phyloP scores from a whole-genome alignment of 129 eudicot genomes.

The Ambrosia artemisiifolia region DNA sequence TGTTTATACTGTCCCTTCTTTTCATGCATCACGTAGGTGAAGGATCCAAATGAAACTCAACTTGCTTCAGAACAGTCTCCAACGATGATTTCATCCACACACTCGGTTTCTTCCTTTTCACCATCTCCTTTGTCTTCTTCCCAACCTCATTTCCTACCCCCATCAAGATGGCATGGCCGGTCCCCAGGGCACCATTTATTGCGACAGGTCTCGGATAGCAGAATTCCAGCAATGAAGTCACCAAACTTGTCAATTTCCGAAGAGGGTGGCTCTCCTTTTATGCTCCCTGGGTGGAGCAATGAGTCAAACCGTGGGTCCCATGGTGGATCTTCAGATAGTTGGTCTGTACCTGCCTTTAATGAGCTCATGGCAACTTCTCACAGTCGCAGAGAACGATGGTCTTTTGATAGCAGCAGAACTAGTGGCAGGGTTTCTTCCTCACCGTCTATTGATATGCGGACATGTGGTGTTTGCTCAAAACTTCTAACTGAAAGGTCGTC shows the following conservation, averaged over 20 bases:
- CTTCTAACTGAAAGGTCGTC: constrained; percentile 66
- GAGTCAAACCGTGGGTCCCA: constrained; percentile 62
- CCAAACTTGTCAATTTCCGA: constrained; percentile 73
- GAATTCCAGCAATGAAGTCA: constrained; percentile 54
- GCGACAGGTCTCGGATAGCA: constrained; percentile 66
- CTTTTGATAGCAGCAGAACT: constrained; percentile 57
- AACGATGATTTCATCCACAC: constrained; percentile 54
- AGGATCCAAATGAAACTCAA: constrained; percentile 49
- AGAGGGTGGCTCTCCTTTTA: constrained; percentile 49
- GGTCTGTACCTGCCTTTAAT: constrained; percentile 68
- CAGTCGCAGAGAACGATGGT: constrained; percentile 58
- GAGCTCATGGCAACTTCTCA: constrained; percentile 57
- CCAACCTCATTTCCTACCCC: constrained; percentile 39
- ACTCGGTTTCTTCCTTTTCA: constrained; percentile 60
- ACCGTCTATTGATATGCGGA: constrained; percentile 45
- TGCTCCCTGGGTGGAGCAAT: constrained; percentile 55
- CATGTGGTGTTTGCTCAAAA: constrained; percentile 85
- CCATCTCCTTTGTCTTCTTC: constrained; percentile 56
- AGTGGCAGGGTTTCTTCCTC: constrained; percentile 52
- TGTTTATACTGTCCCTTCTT: not conserved
- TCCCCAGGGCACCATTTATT: constrained; percentile 58
- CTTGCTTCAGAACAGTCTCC: constrained; percentile 56
- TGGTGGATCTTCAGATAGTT: constrained; percentile 75
- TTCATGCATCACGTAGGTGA: constrained; percentile 34
- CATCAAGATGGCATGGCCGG: constrained; percentile 49